Evolutionary conservation across 2,329 filamentous ascomycete species (phyloP), one percentile per base, ranked within the genome.

Genomic region (Ceratocystis albifundus): DNA sequence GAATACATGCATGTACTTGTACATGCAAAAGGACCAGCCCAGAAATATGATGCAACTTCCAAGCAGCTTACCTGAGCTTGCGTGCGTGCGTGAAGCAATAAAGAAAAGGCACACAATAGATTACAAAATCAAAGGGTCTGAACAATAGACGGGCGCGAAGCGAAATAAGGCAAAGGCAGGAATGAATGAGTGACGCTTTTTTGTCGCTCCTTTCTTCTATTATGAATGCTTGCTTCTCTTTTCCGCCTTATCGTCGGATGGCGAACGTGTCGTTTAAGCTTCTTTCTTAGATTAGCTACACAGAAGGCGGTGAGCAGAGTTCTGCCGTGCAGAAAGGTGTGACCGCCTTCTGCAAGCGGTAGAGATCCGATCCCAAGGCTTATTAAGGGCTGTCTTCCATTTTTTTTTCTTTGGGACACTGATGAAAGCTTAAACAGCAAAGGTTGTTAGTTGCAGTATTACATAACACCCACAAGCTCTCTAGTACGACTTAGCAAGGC

Each of bases 261-360:
- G 53, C 57, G 66, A 67, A 67, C 66, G 66, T 67, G 66, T 67
- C 66, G 66, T 67, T 57, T 67, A 67, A 67, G 59, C 32, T 61
- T 57, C 64, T 25, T 32, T 66, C 53, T 32, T 17, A 32, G 32
- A 57, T 28, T 17, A 28, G 53, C 28, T 57, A n/a, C 32, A 17
- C 7, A 22, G n/a, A n/a, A n/a, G 53, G 53, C 53, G 53, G 53
- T 57, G 53, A 57, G 28, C 1, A 8, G 4, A 12, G 36, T 57
- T 57, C 7, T 57, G 53, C 53, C 53, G 10, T 36, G 12, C 12
- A 25, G 7, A 57, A 57, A 57, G 7, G 12, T 4, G 25, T 17
- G 53, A 57, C 53, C 53, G 53, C 53, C 53, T 57, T 57, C 28
- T 32, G 10, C 53, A 57, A 20, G 53, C 53, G 53, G 17, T n/a